phyloP scores from a whole-genome alignment of 345 rosid species.

The Raphanus raphanistrum region DNA sequence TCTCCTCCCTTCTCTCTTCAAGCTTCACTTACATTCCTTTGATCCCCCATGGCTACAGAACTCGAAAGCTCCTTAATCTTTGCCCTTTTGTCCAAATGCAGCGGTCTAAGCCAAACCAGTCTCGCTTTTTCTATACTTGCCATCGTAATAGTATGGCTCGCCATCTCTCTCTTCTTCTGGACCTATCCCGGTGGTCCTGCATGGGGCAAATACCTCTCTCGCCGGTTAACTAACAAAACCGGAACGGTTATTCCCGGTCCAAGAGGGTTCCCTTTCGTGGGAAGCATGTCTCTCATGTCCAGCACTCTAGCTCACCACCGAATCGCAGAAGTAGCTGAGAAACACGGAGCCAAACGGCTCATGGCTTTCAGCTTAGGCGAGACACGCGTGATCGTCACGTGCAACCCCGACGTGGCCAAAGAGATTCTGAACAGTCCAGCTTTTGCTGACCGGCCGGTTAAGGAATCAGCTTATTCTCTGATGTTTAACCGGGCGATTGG shows the following conservation, averaged over 20 bases:
- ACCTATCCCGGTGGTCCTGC: constrained; percentile 73
- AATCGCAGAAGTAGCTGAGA: constrained; percentile 47
- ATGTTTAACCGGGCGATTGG: constrained; percentile 84
- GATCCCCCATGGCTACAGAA: constrained; percentile 47
- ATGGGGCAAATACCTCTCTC: constrained; percentile 54
- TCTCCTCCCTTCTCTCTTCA: constrained; percentile 8
- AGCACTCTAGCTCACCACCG: constrained; percentile 57
- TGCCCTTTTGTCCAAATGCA: constrained; percentile 63
- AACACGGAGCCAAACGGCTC: constrained; percentile 52
- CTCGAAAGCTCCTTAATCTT: constrained; percentile 49
- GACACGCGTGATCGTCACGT: constrained; percentile 66
- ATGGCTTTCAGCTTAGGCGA: constrained; percentile 75
- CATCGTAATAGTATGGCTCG: constrained; percentile 40
- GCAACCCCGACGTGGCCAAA: constrained; percentile 63
- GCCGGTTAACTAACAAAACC: constrained; percentile 28
- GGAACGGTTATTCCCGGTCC: constrained; percentile 64
- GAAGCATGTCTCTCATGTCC: constrained; percentile 67
- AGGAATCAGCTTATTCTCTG: constrained; percentile 67
- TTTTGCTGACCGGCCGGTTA: constrained; percentile 73
- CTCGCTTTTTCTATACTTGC: constrained; percentile 47
- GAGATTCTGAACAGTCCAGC: constrained; percentile 67
- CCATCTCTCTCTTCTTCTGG: constrained; percentile 52
- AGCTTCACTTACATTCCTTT: constrained; percentile 1
- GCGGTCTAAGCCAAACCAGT: constrained; percentile 44
- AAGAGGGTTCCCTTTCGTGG: constrained; percentile 61